Conservation (phyloP, 2,329 filamentous ascomycete species). For the Dendrostoma leiphaemia region DNA sequence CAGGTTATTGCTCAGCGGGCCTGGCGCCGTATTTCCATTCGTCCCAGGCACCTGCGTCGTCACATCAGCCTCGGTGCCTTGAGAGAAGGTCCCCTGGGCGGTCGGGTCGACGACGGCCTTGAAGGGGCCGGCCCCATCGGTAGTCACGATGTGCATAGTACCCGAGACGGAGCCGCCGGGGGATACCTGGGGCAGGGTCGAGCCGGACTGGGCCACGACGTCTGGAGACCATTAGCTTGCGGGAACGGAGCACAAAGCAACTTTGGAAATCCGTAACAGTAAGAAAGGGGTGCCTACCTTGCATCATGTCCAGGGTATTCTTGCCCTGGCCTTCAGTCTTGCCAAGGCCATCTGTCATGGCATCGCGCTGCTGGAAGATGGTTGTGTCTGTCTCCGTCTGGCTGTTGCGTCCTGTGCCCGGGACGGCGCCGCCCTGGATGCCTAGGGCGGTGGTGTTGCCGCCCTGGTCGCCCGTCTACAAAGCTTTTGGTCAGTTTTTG, state of each 20-base stretch:
- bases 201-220: conserved; percentile 24
- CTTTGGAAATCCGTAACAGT: too few relatives aligned
- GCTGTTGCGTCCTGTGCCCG: conserved; percentile 18
- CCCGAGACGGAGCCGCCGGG: conserved; percentile 20
- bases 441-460: conserved; percentile 37
- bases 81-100: conserved; percentile 18
- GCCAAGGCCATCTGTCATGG: conserved; percentile 38
- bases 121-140: conserved; percentile 24
- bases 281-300: too few relatives aligned
- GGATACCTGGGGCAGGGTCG: conserved; percentile 25
- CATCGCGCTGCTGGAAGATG: conserved; percentile 34
- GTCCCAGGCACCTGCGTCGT: conserved; percentile 18
- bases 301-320: conserved; percentile 34
- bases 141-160: conserved; percentile 25
- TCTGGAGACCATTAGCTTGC: too few relatives aligned
- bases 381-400: conserved; percentile 43
- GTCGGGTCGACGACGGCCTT: conserved; percentile 19
- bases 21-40: conserved; percentile 15
- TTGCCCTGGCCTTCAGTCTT: conserved; percentile 33
- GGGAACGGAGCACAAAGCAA: too few relatives aligned
- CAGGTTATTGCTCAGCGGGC: conserved; percentile 9
- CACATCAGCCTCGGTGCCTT: conserved; percentile 15
- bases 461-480: conserved; percentile 28
- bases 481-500: conserved; percentile 21
- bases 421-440: conserved; percentile 31